phyloP scores from a whole-genome alignment of 257 asterid genomes.

The Anisodus tanguticus region DNA sequence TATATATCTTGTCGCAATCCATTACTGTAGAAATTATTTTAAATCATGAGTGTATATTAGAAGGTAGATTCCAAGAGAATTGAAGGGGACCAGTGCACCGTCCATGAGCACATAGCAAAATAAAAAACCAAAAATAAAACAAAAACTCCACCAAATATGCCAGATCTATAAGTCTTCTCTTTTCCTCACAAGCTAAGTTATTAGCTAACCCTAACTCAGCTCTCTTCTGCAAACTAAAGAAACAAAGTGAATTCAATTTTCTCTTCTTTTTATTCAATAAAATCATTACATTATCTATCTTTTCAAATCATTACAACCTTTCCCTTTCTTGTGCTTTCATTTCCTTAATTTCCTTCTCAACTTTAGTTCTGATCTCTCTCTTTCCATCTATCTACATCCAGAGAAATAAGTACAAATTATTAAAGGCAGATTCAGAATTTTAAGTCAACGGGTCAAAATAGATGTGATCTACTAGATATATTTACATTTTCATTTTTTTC shows the following conservation, averaged over 20 bases:
- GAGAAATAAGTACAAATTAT: not conserved
- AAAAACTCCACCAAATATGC: not conserved
- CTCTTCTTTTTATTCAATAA: not conserved
- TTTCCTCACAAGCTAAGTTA: not conserved
- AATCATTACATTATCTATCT: constrained; percentile 34
- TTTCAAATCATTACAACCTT: constrained; percentile 42
- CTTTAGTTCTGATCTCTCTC: not conserved
- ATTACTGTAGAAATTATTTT: not conserved
- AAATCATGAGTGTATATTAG: too few relatives aligned
- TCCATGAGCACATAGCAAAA: not conserved
- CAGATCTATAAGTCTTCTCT: constrained; percentile 1
- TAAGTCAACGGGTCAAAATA: not conserved
- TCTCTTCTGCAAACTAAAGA: not conserved
- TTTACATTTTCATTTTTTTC: not conserved
- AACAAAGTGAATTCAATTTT: not conserved
- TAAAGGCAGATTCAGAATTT: not conserved
- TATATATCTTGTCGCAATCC: not conserved
- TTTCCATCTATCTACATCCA: constrained; percentile 22
- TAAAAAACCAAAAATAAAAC: not conserved
- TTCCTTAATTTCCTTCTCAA: constrained; percentile 10
- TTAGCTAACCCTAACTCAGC: constrained; percentile 15
- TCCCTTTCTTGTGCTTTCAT: constrained; percentile 39
- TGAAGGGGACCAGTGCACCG: not conserved
- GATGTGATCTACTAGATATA: not conserved
- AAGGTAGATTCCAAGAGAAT: too few relatives aligned